Percentiles rank a stretch among this genome's conserved stretches.
Conservation (phyloP, 106 monocot species). For the Dendrobium catenatum region DNA sequence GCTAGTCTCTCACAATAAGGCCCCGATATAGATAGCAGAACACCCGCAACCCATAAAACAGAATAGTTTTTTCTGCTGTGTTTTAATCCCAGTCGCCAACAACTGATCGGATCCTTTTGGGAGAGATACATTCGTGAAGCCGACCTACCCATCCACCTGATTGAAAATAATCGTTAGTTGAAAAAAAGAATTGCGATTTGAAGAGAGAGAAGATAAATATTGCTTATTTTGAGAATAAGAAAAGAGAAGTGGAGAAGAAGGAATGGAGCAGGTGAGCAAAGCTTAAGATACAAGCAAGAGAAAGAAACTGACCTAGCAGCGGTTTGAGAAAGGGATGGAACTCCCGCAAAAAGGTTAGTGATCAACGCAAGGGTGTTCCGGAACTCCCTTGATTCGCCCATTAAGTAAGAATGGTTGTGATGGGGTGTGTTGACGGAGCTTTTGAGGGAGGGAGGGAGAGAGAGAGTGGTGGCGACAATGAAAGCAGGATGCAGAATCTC, state of each 20-base stretch:
- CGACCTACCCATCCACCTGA: neutral
- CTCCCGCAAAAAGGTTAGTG: neutral
- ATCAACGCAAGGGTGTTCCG: constrained; percentile 16
- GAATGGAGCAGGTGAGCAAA: constrained; percentile 1
- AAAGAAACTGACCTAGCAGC: constrained; percentile 20
- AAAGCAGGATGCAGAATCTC: no score
- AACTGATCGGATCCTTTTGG: constrained; percentile 3
- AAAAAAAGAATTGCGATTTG: neutral
- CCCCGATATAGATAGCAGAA: neutral
- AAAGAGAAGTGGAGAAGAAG: constrained; percentile 20
- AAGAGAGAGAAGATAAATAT: neutral
- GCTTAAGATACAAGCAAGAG: constrained; percentile 12
- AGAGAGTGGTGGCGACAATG: no score
- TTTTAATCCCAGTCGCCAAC: constrained; percentile 1
- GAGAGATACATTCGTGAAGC: neutral
- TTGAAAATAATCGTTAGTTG: neutral
- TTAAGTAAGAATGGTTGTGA: neutral
- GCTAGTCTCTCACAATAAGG: neutral
- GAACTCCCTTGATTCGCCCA: neutral
- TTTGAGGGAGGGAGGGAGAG: neutral
- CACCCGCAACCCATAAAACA: neutral
- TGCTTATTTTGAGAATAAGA: neutral
- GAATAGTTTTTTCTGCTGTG: neutral
- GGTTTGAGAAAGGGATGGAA: constrained; percentile 14
- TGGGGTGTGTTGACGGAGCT: neutral